phyloP scores from a whole-genome alignment of 2,329 filamentous ascomycete species.

The Mollisiaceae sp. region DNA sequence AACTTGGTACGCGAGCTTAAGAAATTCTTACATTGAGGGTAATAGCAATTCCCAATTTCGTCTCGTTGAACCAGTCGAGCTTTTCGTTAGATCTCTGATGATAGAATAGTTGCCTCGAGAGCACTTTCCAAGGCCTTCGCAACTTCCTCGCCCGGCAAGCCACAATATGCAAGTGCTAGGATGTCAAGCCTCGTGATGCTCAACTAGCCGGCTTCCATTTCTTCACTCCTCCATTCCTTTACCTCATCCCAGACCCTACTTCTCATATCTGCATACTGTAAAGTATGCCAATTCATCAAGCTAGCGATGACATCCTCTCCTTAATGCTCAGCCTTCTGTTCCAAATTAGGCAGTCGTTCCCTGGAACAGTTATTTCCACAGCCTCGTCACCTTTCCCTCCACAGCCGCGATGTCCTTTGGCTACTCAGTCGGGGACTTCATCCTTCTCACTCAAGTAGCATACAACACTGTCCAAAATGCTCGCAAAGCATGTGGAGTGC shows the following conservation, averaged over 20 bases:
- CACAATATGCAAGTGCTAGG: constrained; percentile 17
- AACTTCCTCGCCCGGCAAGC: constrained; percentile 9
- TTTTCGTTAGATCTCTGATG: no score
- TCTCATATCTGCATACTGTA: neutral
- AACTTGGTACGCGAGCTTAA: no score
- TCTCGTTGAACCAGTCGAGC: no score
- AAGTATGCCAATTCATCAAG: neutral
- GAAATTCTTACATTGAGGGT: no score
- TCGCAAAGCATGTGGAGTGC: constrained; percentile 52
- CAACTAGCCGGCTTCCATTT: neutral
- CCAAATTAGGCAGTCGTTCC: neutral
- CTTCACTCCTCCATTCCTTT: neutral
- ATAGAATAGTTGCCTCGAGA: no score
- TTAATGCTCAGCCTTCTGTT: neutral
- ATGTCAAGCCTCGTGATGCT: constrained; percentile 2
- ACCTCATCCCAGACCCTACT: neutral
- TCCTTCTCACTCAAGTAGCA: constrained; percentile 19
- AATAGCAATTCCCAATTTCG: no score
- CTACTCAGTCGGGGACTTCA: constrained; percentile 23
- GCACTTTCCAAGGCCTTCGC: no score
- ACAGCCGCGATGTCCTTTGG: constrained; percentile 26
- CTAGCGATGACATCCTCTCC: neutral
- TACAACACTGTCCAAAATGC: constrained; percentile 22
- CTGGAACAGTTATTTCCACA: neutral
- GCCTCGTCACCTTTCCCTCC: constrained; percentile 1